Evolutionary conservation across 805 yeast genomes (phyloP).

Genomic region (Kluyveromyces wickerhamii): DNA sequence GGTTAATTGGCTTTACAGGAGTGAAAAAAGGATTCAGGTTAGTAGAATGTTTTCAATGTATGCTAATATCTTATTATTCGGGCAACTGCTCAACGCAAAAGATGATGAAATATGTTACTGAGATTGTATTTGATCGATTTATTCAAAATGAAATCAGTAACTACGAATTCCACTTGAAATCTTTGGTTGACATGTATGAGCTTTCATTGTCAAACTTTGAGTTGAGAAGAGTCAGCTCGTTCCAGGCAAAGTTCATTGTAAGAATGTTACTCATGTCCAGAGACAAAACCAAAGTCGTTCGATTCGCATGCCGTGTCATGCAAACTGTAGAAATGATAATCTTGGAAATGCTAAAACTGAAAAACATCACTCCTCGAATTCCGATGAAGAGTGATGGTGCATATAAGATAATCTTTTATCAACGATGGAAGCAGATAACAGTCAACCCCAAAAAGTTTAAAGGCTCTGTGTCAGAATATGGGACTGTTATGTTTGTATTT

Average conservation of each 20-base stretch:
- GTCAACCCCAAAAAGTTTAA: not conserved
- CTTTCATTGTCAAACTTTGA: not conserved
- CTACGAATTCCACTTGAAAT: not conserved
- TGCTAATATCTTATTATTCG: conserved; percentile 16
- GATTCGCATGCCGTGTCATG: not conserved
- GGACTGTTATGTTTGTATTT: not conserved
- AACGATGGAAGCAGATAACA: not conserved
- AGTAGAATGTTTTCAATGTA: conserved; percentile 14
- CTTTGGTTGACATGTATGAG: not conserved
- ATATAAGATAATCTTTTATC: not conserved
- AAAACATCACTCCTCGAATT: too few relatives aligned
- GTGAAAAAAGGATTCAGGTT: not conserved
- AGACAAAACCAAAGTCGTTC: not conserved
- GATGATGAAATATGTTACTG: not conserved
- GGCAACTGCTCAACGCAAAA: not conserved
- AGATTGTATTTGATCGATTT: conserved; percentile 2
- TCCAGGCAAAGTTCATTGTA: conserved; percentile 1
- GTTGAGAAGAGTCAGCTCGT: not conserved
- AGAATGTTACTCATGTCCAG: not conserved
- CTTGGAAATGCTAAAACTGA: not conserved
- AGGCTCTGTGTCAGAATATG: not conserved
- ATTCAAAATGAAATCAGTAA: not conserved
- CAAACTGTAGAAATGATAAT: conserved; percentile 1
- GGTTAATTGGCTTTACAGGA: conserved; percentile 3
- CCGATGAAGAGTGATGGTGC: not conserved